Conservation (phyloP, 1,284 basidiomycete species). For the Calocybe gambosa region DNA sequence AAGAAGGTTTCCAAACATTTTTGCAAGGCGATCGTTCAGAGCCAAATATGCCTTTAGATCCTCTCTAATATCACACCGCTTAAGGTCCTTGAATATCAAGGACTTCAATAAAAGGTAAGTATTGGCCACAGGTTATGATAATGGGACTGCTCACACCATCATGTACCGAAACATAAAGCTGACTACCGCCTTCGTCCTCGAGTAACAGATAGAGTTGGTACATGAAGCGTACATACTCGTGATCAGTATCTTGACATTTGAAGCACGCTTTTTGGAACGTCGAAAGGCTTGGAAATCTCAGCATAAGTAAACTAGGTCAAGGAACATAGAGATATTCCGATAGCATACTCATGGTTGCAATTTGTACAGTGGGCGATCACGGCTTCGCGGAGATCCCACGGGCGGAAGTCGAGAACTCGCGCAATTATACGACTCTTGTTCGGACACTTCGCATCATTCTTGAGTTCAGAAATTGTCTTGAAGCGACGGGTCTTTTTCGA, state of each 20-base stretch:
- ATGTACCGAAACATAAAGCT: constrained; percentile 39
- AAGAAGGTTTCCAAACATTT: constrained; percentile 39
- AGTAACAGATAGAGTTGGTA: constrained; percentile 45
- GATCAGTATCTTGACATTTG: constrained; percentile 45
- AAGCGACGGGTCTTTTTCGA: background rate
- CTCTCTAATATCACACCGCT: constrained; percentile 34
- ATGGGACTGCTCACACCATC: constrained; percentile 31
- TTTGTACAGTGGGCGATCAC: constrained; percentile 43
- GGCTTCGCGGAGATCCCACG: constrained; percentile 41
- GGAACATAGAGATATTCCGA: constrained; percentile 4
- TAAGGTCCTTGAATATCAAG: constrained; percentile 35
- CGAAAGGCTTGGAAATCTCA: constrained; percentile 33
- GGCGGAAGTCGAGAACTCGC: constrained; percentile 50
- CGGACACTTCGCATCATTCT: constrained; percentile 27
- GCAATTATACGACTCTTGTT: constrained; percentile 41
- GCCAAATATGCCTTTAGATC: constrained; percentile 30
- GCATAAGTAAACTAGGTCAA: background rate
- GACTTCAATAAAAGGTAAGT: constrained; percentile 28
- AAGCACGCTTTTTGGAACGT: constrained; percentile 38
- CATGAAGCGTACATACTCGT: constrained; percentile 39
- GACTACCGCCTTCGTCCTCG: constrained; percentile 39
- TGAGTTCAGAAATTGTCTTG: constrained; percentile 36
- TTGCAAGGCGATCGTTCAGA: constrained; percentile 34
- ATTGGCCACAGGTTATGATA: constrained; percentile 1
- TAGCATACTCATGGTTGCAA: constrained; percentile 45